Evolutionary conservation across 805 yeast genomes (phyloP).

Genomic region (Monosporozyma siamensis): DNA sequence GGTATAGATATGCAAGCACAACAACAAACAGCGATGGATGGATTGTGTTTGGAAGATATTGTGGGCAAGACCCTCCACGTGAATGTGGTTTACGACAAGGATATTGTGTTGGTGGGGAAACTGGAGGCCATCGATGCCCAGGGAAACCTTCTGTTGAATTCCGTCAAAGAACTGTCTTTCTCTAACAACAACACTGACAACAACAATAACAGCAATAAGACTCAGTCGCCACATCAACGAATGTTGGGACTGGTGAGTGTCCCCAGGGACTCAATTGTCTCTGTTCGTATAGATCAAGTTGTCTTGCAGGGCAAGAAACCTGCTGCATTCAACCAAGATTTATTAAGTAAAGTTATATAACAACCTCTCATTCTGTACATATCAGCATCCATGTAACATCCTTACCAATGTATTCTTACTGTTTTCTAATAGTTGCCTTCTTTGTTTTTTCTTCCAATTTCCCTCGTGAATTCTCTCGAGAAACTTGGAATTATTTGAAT

Average conservation of each 20-base stretch:
- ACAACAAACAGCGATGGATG: no score
- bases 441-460: no score
- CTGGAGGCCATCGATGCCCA: conserved; percentile 39
- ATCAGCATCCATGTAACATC: no score
- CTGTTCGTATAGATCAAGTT: conserved; percentile 19
- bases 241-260: conserved; percentile 47
- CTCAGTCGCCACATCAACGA: conserved; percentile 24
- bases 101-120: conserved; percentile 26
- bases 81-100: conserved; percentile 20
- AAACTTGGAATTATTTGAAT: no score
- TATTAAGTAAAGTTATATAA: conserved; percentile 1
- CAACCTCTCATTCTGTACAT: neutral
- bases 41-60: conserved; percentile 21
- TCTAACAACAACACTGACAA: no score
- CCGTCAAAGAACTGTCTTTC: conserved; percentile 28
- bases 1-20: no score
- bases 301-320: conserved; percentile 15
- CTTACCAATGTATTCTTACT: no score
- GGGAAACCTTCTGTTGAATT: conserved; percentile 34
- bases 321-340: neutral
- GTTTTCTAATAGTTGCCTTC: no score
- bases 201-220: conserved; percentile 14
- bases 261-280: conserved; percentile 34
- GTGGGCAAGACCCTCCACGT: conserved; percentile 30
- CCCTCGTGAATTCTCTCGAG: no score